Base-by-base conservation (phyloP, 306 rosid genomes). In the Leucaena leucocephala region DNA sequence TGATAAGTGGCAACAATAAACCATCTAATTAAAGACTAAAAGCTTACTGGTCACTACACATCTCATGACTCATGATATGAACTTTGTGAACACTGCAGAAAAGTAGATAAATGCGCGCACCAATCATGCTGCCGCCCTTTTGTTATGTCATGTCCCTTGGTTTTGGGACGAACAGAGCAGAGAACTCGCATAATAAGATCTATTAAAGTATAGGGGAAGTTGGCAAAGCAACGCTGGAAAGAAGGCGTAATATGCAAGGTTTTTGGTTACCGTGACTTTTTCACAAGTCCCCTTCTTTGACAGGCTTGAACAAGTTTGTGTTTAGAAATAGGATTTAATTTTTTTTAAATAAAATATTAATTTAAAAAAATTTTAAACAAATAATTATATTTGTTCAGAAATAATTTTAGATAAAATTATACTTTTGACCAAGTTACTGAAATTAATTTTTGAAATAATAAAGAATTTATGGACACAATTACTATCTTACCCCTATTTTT, bases 241-340 rank as follows among this genome's bases (percentile, higher is more conserved):
- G 61, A 45, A 67, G 80, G 61, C 76, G 82, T 76, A 22, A 66
- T 65, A 71, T 19, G 54, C 62, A 76, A 72, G 79, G 42, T 33
- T 46, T 72, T 46, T 43, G 39, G 46, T 61, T 34, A 34, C 62
- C 35, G 34, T 35, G 39, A 49, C 45, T 19, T 63, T 63, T 72
- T 49, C 9, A 2, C 22, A 46, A 7, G 12, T 1, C 27, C 4
- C 48, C 76, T 84, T 80, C 72, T 13, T 16, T 22, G 45, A 12
- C 46, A 84, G 71, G 74, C 79, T 71, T 44, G 39, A 0, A 2
- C 19, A 45, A 27, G n/a, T n/a, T n/a, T n/a, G n/a, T n/a, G n/a
- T n/a, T n/a, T n/a, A n/a, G n/a, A n/a, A n/a, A n/a, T n/a, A n/a
- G n/a, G n/a, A n/a, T n/a, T n/a, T n/a, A n/a, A n/a, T n/a, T n/a